Evolutionary conservation across 345 rosid species (phyloP).

Genomic region (Salix udensis): DNA sequence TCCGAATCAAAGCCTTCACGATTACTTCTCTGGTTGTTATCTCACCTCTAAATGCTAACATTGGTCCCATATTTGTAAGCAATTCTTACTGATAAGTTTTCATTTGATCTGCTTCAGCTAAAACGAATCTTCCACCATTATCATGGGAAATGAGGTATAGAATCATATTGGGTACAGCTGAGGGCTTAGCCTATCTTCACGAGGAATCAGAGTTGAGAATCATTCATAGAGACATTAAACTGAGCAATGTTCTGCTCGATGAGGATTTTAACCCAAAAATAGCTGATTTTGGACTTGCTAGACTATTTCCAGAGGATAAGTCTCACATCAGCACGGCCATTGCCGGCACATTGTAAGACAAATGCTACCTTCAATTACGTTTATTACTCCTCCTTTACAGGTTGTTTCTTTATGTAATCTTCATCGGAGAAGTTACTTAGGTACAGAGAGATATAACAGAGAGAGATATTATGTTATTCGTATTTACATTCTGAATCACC

Average conservation of each 20-base stretch:
- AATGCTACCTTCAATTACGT: not conserved
- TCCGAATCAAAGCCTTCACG: constrained; percentile 71
- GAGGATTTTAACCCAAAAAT: constrained; percentile 62
- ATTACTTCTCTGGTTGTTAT: constrained; percentile 52
- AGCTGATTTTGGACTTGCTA: constrained; percentile 91
- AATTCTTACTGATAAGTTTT: not conserved
- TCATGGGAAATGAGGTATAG: constrained; percentile 54
- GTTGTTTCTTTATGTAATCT: not conserved
- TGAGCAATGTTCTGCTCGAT: constrained; percentile 70
- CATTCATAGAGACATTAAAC: constrained; percentile 86
- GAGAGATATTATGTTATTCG: too few relatives aligned
- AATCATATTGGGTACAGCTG: constrained; percentile 69
- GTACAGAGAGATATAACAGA: too few relatives aligned
- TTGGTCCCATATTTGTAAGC: not conserved
- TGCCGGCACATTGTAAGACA: constrained; percentile 80
- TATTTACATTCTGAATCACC: not conserved
- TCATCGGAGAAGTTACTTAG: too few relatives aligned
- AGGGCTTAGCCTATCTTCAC: constrained; percentile 79
- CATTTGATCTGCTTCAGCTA: constrained; percentile 38
- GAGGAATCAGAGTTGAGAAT: constrained; percentile 68
- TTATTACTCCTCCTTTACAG: not conserved
- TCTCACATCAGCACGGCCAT: constrained; percentile 71
- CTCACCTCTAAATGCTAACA: not conserved
- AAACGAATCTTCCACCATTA: constrained; percentile 37
- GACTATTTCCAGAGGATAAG: constrained; percentile 63